Percentiles rank a stretch among this genome's conserved stretches.
These are phyloP conservation scores for Exserohilum turcica DNA, from an alignment of 2,329 filamentous ascomycete species.

Conservation along the genomic window DNA sequence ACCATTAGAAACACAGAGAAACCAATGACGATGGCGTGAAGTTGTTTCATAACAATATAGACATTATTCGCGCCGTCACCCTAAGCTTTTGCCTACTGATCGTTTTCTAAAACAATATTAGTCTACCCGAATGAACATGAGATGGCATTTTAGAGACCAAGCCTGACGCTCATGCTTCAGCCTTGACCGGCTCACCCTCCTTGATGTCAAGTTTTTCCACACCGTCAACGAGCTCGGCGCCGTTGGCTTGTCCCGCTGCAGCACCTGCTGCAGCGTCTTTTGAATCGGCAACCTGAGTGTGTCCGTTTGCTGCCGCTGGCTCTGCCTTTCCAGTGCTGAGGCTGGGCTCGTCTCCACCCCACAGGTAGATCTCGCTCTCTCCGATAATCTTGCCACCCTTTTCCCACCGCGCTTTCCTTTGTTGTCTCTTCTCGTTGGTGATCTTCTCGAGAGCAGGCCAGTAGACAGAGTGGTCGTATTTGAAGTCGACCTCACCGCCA, in stretches of 20 bases:
- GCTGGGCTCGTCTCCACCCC: conserved; percentile 61
- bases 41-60: background rate
- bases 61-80: too few species aligned
- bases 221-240: conserved; percentile 22
- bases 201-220: conserved; percentile 35
- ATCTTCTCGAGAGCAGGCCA: conserved; percentile 84
- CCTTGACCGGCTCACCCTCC: conserved; percentile 24
- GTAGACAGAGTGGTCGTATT: conserved; percentile 86
- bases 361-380: conserved; percentile 86
- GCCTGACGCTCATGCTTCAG: conserved; percentile 5
- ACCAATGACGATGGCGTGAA: background rate
- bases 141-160: background rate
- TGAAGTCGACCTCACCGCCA: conserved; percentile 81
- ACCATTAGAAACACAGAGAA: background rate
- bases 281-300: background rate
- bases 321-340: conserved; percentile 15
- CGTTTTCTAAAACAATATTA: background rate
- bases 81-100: background rate
- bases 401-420: conserved; percentile 73
- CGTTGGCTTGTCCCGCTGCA: background rate
- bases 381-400: conserved; percentile 80
- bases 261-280: conserved; percentile 2
- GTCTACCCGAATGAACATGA: background rate
- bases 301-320: background rate
- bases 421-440: conserved; percentile 67